Evolutionary conservation across 257 asterid genomes (phyloP).

Genomic region (Nicotiana sylvestris): DNA sequence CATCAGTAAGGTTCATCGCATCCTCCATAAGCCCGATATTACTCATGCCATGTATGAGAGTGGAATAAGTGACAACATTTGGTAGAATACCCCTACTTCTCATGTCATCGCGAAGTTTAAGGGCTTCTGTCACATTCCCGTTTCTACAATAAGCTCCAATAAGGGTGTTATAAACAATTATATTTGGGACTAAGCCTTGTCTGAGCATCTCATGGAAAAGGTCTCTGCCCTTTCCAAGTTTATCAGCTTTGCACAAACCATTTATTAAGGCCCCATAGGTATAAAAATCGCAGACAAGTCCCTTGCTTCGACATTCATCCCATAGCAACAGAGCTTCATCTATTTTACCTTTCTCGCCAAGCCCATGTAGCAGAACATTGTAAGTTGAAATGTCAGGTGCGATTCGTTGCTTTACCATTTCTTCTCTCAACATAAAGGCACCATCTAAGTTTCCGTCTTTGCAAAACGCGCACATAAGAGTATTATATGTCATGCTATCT

Average conservation of each 20-base stretch:
- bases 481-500: constrained; percentile 64
- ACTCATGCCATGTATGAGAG: constrained; percentile 80
- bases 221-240: constrained; percentile 51
- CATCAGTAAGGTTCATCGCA: constrained; percentile 45
- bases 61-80: constrained; percentile 53
- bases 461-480: constrained; percentile 64
- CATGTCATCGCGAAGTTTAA: constrained; percentile 57
- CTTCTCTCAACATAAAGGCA: constrained; percentile 58
- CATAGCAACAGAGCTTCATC: constrained; percentile 72
- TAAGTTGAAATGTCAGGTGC: constrained; percentile 54
- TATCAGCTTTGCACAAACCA: constrained; percentile 61
- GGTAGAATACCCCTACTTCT: constrained; percentile 49
- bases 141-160: constrained; percentile 53
- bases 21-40: constrained; percentile 41
- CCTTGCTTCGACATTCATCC: constrained; percentile 57
- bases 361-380: constrained; percentile 49
- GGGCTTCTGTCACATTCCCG: constrained; percentile 54
- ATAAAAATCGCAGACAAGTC: constrained; percentile 45
- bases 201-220: constrained; percentile 44
- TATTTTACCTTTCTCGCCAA: constrained; percentile 48
- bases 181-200: constrained; percentile 40
- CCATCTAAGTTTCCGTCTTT: constrained; percentile 52
- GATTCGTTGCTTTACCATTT: constrained; percentile 58
- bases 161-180: constrained; percentile 58
- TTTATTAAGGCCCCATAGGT: constrained; percentile 62